A percentile compares a stretch with the other conserved stretches of the same genome.
phyloP scores from a whole-genome alignment of 495 filamentous ascomycete species.

The Staphylotrichum longicolle region DNA sequence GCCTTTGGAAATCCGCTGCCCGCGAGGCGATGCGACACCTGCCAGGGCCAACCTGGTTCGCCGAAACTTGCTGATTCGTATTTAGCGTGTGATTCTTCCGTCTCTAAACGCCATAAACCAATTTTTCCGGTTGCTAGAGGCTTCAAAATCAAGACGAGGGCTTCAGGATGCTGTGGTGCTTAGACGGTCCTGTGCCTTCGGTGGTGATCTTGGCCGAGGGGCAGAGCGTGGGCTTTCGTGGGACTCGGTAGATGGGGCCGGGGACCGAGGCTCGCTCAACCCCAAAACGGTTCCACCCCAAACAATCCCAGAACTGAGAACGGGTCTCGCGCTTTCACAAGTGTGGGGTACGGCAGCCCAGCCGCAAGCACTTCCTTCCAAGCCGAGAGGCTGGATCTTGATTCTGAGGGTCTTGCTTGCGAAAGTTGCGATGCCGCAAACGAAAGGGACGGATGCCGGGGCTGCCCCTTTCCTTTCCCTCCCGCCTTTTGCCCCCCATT shows the following conservation, averaged over 20 bases:
- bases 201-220: slow-evolving; percentile 22
- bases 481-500: not conserved
- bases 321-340: too few relatives aligned
- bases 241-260: slow-evolving; percentile 20
- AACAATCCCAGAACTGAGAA: not conserved
- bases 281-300: slow-evolving; percentile 15
- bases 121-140: not conserved
- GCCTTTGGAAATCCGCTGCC: slow-evolving; percentile 9
- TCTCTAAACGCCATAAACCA: not conserved
- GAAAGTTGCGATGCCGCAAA: not conserved
- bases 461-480: slow-evolving; percentile 2
- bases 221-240: slow-evolving; percentile 12
- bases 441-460: not conserved
- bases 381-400: not conserved
- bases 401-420: too few relatives aligned
- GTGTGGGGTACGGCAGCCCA: not conserved
- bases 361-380: not conserved
- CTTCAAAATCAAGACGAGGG: too few relatives aligned
- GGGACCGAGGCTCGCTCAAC: slow-evolving; percentile 26
- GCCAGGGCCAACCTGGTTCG: slow-evolving; percentile 5
- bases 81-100: not conserved
- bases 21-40: slow-evolving; percentile 2
- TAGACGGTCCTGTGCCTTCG: not conserved
- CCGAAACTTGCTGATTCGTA: not conserved
- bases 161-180: not conserved